These are phyloP conservation scores for Camellia granthamiana DNA, from an alignment of 148 eudicot genomes.

Conservation along the genomic window DNA sequence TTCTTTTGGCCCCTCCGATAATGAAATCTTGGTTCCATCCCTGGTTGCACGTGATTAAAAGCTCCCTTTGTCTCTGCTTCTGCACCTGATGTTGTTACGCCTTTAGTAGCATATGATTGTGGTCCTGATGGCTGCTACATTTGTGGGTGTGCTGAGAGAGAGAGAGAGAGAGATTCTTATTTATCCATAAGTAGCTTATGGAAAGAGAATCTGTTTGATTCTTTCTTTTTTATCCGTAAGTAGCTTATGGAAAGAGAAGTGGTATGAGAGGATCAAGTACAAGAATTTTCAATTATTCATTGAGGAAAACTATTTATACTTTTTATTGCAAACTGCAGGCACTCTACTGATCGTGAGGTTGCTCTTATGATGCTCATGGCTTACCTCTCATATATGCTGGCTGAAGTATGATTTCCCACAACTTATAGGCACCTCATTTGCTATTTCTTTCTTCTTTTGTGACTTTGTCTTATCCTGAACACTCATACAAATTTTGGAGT, in stretches of 20 bases:
- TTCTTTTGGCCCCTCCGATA: too few species aligned
- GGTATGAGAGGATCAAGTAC: neutral
- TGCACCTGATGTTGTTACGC: neutral
- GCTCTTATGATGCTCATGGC: conserved; percentile 88
- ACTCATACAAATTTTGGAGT: neutral
- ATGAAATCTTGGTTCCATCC: too few species aligned
- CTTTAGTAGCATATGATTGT: neutral
- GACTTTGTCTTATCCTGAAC: neutral
- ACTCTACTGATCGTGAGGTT: conserved; percentile 90
- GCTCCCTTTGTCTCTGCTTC: neutral
- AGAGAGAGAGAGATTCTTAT: neutral
- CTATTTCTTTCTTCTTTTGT: neutral
- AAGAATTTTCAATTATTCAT: neutral
- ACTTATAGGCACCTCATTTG: neutral
- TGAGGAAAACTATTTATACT: neutral
- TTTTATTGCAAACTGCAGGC: conserved; percentile 36
- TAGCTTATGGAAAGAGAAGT: neutral
- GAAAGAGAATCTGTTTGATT: neutral
- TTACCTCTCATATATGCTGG: conserved; percentile 70
- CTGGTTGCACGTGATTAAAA: neutral
- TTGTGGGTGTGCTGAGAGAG: neutral
- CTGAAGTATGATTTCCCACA: conserved; percentile 55
- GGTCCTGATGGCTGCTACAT: neutral
- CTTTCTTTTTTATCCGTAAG: neutral
- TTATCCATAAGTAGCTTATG: neutral